A percentile compares a stretch with the other conserved stretches of the same genome.
phyloP scores from a whole-genome alignment of 495 filamentous ascomycete species.

The Penicillium bialowiezense region DNA sequence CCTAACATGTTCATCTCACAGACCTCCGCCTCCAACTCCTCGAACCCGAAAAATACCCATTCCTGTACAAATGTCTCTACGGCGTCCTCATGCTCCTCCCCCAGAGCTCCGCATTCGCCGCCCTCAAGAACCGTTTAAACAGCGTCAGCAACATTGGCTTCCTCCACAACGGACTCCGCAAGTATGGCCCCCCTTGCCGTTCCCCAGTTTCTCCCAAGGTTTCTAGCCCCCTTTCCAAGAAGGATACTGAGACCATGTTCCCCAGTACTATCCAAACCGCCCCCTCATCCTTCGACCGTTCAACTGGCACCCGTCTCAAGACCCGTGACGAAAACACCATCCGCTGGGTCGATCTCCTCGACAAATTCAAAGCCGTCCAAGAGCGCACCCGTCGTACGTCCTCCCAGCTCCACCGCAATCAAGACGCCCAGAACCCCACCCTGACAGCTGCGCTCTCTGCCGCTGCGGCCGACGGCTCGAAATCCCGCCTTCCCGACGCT shows the following conservation, averaged over 20 bases:
- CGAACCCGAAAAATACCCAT: slow-evolving; percentile 95
- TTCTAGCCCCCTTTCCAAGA: not conserved
- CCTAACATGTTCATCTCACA: slow-evolving; percentile 29
- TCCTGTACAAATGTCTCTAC: slow-evolving; percentile 97
- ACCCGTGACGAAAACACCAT: slow-evolving; percentile 79
- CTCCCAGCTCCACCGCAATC: slow-evolving; percentile 27
- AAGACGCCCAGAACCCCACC: slow-evolving; percentile 19
- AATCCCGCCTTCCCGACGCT: slow-evolving; percentile 43
- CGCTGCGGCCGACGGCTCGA: slow-evolving; percentile 34
- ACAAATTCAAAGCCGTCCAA: slow-evolving; percentile 89
- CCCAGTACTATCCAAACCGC: slow-evolving; percentile 14
- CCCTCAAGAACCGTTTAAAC: slow-evolving; percentile 93
- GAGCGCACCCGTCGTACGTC: slow-evolving; percentile 63
- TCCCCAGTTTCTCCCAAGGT: not conserved
- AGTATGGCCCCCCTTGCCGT: slow-evolving; percentile 55
- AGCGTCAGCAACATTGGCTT: slow-evolving; percentile 96
- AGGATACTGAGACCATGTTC: slow-evolving; percentile 10
- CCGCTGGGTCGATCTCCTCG: slow-evolving; percentile 90
- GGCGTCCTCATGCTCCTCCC: slow-evolving; percentile 96
- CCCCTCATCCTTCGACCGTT: slow-evolving; percentile 57
- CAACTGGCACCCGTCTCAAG: slow-evolving; percentile 68
- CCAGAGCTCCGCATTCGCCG: slow-evolving; percentile 94
- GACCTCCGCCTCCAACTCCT: slow-evolving; percentile 94
- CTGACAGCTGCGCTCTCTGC: slow-evolving; percentile 33
- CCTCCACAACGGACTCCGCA: slow-evolving; percentile 77